Conservation (phyloP, 352 stramenopile species). For the Phytopythium mirpurense region DNA sequence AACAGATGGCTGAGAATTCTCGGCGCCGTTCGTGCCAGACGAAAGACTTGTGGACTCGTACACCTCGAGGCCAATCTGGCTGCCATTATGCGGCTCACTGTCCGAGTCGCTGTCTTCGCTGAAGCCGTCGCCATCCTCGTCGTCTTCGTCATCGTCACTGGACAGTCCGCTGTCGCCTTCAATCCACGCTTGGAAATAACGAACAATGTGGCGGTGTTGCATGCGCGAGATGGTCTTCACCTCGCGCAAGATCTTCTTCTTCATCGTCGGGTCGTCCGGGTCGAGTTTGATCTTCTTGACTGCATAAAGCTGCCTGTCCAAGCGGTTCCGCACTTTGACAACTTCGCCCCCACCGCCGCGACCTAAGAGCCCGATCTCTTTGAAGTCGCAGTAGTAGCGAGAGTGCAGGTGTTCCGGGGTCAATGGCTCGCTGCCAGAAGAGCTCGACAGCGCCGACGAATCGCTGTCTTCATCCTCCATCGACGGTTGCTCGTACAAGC, state of each 20-base stretch:
- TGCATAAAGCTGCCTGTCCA: slow-evolving; percentile 81
- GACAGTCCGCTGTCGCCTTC: slow-evolving; percentile 63
- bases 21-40: slow-evolving; percentile 26
- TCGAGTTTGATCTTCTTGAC: slow-evolving; percentile 88
- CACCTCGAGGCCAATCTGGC: slow-evolving; percentile 17
- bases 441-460: slow-evolving; percentile 37
- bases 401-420: slow-evolving; percentile 53
- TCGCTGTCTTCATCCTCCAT: slow-evolving; percentile 17
- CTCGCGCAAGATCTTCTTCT: slow-evolving; percentile 94
- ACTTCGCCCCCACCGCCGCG: slow-evolving; percentile 81
- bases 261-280: slow-evolving; percentile 86
- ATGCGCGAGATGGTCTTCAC: slow-evolving; percentile 96
- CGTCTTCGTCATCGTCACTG: slow-evolving; percentile 42
- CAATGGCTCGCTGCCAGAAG: slow-evolving; percentile 38
- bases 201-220: slow-evolving; percentile 95
- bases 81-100: slow-evolving; percentile 9
- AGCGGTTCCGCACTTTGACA: slow-evolving; percentile 75
- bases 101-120: slow-evolving; percentile 30
- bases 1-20: slow-evolving; percentile 28
- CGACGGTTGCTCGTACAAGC: slow-evolving; percentile 30
- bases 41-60: slow-evolving; percentile 35
- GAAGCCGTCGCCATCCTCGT: slow-evolving; percentile 36
- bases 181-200: slow-evolving; percentile 91
- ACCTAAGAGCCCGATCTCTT: slow-evolving; percentile 77
- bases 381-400: slow-evolving; percentile 82